Evolutionary conservation across 2,329 filamentous ascomycete species (phyloP), one percentile per base, ranked within the genome.

Genomic region (Teratosphaeria destructans): DNA sequence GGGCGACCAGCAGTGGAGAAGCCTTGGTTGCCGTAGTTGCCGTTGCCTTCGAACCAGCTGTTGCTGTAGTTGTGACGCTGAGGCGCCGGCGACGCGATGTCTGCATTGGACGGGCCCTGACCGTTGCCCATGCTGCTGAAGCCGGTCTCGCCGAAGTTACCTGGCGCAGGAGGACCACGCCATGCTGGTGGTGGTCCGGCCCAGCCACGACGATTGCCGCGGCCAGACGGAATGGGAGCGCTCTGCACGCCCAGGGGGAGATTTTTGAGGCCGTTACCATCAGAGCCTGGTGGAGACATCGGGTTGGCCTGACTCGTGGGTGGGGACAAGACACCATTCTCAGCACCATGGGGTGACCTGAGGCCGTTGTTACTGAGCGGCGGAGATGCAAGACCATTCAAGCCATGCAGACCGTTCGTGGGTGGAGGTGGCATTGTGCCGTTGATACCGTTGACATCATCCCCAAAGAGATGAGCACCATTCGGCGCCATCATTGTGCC

Each of bases 71-170:
- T 56, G 57, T 67, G 65, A 47, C 69, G 69, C 64, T 70, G 69
- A 43, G 68, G 67, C 61, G 66, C 62, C 5, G 70, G 65, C 37
- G 70, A 66, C 10, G 65, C 55, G 49, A 71, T 67, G 57, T 62
- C 63, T 54, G 53, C 49, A 52, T 54, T 56, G 19, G 58, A 16
- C 53, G 55, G 55, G 60, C 26, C 32, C 26, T 52, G 56, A 14
- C 39, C 19, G 26, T n/a, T 27, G 14, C 39, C 56, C 14, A 35
- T 53, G 23, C 53, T 32, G 39, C 37, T 43, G 52, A 59, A 56
- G 54, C 54, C 54, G 53, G 32, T 29, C 12, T 47, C 43, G 52
- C 14, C 53, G 26, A 55, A 55, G 23, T 26, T 23, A 29, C 29
- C 34, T 8, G 53, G 53, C 34, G 29, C 53, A 37, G 53, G 19